A percentile compares a stretch with the other conserved stretches of the same genome.
Evolutionary conservation across 257 asterid genomes (phyloP).

Genomic region (Solanum tarijense): DNA sequence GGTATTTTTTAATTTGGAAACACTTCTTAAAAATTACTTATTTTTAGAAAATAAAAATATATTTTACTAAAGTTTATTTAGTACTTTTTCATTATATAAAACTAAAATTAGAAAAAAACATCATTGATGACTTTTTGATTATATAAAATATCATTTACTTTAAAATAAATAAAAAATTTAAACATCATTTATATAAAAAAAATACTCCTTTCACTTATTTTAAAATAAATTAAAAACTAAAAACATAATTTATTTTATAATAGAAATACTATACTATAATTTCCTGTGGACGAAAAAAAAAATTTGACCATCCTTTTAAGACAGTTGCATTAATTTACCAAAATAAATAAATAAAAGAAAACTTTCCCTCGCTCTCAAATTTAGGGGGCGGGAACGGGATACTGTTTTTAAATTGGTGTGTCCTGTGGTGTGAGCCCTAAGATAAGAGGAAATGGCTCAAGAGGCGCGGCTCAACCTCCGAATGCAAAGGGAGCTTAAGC

Average conservation of each 20-base stretch:
- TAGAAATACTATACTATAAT: too few relatives aligned
- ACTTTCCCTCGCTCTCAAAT: background rate
- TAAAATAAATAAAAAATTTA: too few relatives aligned
- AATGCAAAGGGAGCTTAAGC: constrained; percentile 78
- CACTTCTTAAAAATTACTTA: too few relatives aligned
- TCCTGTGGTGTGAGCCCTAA: background rate
- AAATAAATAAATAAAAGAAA: background rate
- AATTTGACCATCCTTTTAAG: background rate
- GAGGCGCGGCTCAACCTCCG: constrained; percentile 64
- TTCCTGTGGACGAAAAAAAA: too few relatives aligned
- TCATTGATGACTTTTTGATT: too few relatives aligned
- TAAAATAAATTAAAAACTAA: too few relatives aligned
- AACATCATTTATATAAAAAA: background rate
- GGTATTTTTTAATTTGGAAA: too few relatives aligned
- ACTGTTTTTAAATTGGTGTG: background rate
- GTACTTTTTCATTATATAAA: too few relatives aligned
- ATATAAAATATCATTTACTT: background rate
- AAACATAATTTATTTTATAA: too few relatives aligned
- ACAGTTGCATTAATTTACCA: background rate
- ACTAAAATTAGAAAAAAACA: too few relatives aligned
- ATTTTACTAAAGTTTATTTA: too few relatives aligned
- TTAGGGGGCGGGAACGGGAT: background rate
- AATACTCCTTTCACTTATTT: background rate
- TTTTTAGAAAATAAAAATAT: too few relatives aligned
- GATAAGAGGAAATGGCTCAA: constrained; percentile 44